Evolutionary conservation across 2,329 filamentous ascomycete species (phyloP), one percentile per base, ranked within the genome.

Genomic region (Hymenoscyphus albidus): DNA sequence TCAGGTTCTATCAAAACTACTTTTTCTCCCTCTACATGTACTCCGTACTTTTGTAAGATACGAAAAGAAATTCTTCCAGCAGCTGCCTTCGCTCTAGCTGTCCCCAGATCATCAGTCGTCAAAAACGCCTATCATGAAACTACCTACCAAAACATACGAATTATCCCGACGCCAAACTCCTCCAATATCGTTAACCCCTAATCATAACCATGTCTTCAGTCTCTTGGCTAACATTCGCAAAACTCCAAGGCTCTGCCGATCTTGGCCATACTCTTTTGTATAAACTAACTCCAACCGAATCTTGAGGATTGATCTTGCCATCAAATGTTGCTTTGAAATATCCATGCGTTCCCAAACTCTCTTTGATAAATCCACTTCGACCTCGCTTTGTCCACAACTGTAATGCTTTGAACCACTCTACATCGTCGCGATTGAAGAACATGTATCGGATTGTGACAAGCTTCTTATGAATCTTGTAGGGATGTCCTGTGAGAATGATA

Each of bases 241-340:
- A 60, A 58, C 63, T 70, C 73, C 72, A 76, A 44, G 67, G 78
- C 57, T 74, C 74, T 18, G 92, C 88, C 68, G 82, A 82, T 65
- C 93, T 83, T 7, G 95, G 95, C 84, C 89, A 95, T 66, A 94
- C 87, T 27, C 91, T 81, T 84, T 95, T 95, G 76, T 94, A 95
- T 74, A 95, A 76, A 78, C 92, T 96, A 68, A 98, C 90, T 59
- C 92, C 95, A 58, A 99, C 88, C 2, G 93, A 88, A 79, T 99
- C 95, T 79, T 97, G 91, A 1, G 95, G 93, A 77, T 97, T 98
- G 77, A 99, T 94, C 76, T 90, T 91, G 13, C 89, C 92, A 76
- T 99, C 96, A 80, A 99, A 99, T 1, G 90, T 97, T 13, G 95
- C 95, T 83, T 99, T 99, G 85, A 98, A 98, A 81, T 99, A 99